Evolutionary conservation across 2,329 filamentous ascomycete genomes (phyloP), one percentile per base, ranked within the genome.

Genomic region (Neofusicoccum kwambonambiense): DNA sequence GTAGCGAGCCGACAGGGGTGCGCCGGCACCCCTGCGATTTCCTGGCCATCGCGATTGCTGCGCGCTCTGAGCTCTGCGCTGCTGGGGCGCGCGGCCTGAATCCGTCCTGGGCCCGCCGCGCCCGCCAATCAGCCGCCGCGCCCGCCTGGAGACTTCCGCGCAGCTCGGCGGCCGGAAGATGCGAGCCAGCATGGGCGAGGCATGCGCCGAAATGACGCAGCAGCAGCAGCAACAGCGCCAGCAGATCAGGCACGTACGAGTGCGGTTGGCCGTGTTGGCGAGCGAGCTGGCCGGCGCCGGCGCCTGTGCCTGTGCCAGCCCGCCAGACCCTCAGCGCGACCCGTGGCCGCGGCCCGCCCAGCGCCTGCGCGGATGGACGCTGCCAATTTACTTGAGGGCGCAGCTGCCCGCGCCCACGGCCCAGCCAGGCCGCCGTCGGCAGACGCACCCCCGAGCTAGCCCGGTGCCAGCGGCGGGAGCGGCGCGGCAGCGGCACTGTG

Each of bases 171-270:
- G 54, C 22, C 54, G 41, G 54, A 45, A 44, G 54, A 58, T 58
- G 54, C 39, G 54, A 58, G 54, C 54, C 37, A 35, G 54, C 54
- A 58, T 58, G 39, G 54, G 17, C 41, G 27, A 44, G 54, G 39
- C 54, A 37, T 35, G 56, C 34, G 56, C 56, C 56, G n/a, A 15
- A 35, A 60, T 60, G 56, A 60, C 56, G 56, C 56, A 60, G 56
- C 9, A 31, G 3, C 7, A 17, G 54, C 41, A 31, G 27, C 27
- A 31, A 5, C 27, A 31, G 27, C 19, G 19, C 19, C 19, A 31
- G 27, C 47, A 60, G 56, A 47, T 60, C 42, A 47, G 56, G 56
- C 47, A 60, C 56, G 31, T 39, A 15, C 17, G 22, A 41, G 11
- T 17, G 19, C 13, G 17, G 51, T 13, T 19, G 34, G 27, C 31